Evolutionary conservation across 2,329 filamentous ascomycete genomes (phyloP), one percentile per base, ranked within the genome.

Genomic region (Bipolaris zeicola): DNA sequence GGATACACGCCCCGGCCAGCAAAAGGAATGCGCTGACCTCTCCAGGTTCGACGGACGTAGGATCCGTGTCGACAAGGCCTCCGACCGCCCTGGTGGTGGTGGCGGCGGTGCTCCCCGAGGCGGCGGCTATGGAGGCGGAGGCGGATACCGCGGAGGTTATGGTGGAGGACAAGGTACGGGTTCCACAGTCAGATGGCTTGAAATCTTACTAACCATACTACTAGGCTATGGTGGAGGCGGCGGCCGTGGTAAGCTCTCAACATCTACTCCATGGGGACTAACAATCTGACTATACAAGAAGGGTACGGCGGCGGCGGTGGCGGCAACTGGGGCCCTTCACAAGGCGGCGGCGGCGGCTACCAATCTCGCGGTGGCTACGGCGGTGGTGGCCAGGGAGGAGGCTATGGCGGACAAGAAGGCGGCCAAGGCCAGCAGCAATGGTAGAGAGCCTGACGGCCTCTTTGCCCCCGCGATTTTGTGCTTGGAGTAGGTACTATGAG

Each of bases 1-100:
- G 24, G 13, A 44, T 33, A 37, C 41, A 28, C 22, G 4, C 10
- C 24, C 31, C 43, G 11, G n/a, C 28, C n/a, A 8, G 20, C 13
- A 48, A 2, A 36, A 6, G 13, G 1, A 31, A 33, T n/a, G 8
- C 13, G 46, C 64, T 73, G 41, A 74, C 54, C 14, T 20, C 31
- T 52, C 49, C 66, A 96, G 93, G 71, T 96, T 98, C 78, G 93
- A 98, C 78, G 94, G 94, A 64, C 91, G 94, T 69, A 87, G 86
- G 64, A 97, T 99, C 76, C 92, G 94, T 68, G 94, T 99, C 64
- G 94, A 98, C 81, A 96, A 93, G 79, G 95, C 93, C 60, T 93
- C 92, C 56, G 93, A 97, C 78, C 84, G 84, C 50, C 84, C 87
- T 50, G 81, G 82, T 49, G 82, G 84, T 51, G 81, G 84, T 50